Evolutionary conservation across 371 early-diverging fungal species (phyloP).

Genomic region (Fennellomyces sp.): DNA sequence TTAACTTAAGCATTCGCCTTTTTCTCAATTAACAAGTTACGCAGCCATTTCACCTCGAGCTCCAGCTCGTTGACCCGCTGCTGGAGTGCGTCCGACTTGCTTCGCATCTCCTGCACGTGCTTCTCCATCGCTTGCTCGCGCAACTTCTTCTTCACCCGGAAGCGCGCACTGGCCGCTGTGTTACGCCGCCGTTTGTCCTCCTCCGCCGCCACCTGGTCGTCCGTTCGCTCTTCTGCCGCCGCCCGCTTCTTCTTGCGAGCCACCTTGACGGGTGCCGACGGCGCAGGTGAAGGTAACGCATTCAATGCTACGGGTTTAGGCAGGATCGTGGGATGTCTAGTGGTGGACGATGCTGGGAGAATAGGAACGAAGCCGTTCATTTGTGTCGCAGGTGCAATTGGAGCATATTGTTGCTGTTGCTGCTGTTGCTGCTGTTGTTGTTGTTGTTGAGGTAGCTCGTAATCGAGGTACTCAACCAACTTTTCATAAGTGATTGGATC

Average conservation of each 20-base stretch:
- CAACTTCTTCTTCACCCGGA: conserved; percentile 91
- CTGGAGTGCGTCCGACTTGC: conserved; percentile 76
- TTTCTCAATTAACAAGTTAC: conserved; percentile 76
- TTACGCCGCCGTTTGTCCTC: conserved; percentile 91
- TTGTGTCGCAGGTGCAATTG: neutral
- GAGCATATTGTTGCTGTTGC: conserved; percentile 11
- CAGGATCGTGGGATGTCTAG: conserved; percentile 27
- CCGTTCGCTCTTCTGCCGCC: neutral
- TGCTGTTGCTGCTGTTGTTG: conserved; percentile 26
- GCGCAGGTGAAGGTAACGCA: conserved; percentile 6
- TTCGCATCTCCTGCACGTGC: conserved; percentile 82
- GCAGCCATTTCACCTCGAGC: conserved; percentile 89
- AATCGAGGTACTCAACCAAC: conserved; percentile 43
- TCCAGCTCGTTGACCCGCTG: conserved; percentile 77
- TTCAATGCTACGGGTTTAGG: conserved; percentile 33
- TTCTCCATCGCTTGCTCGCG: conserved; percentile 86
- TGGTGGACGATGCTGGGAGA: neutral
- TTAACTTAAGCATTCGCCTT: neutral
- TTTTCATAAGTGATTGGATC: conserved; percentile 45
- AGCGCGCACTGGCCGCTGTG: conserved; percentile 94
- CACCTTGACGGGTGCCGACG: neutral
- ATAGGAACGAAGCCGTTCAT: neutral
- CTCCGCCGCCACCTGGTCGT: conserved; percentile 17
- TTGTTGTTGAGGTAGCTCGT: conserved; percentile 45
- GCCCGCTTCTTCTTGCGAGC: conserved; percentile 5